Base-by-base conservation (phyloP, 768 basidiomycete species). In the Boletus subcaerulescens region DNA sequence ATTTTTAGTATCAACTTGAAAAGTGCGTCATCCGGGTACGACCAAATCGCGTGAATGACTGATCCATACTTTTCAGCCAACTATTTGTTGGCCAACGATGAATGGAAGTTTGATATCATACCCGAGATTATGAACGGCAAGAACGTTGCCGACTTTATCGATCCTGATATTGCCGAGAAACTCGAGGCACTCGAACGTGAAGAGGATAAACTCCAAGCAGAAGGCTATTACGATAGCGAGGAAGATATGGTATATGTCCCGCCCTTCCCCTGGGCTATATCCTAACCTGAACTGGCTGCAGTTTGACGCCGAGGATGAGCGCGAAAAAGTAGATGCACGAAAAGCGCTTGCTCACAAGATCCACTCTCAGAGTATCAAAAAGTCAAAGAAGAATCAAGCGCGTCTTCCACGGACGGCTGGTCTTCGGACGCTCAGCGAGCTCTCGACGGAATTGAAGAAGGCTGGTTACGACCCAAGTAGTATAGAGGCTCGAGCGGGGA, bases 91-190 rank as follows among this genome's bases (percentile, higher is more conserved):
- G 79, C 84, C 22, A 86, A 97, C 67, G 85, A 89, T 36, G 87
- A 91, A 42, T 99, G 97, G 97, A 99, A 97, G 77, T 78, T 84
- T 75, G 97, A 99, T 66, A 79, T 84, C 60, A 89, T 98, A n/a
- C 97, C 97, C n/a, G 97, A 99, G 71, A 91, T 99, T 66, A 86
- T 93, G 87, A 86, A 98, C 61, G 97, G 97, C 75, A 98, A 98
- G 82, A 99, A 99, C 75, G 75, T 98, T 49, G 96, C 95, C 22
- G 97, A 99, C 77, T 99, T 99, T 58, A 91, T 98, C 71, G 96
- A 98, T 72, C 89, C 93, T 20, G 97, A 99, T 66, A 98, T 99
- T 57, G 86, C 85, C 18, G 95, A 95, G 73, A 96, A 94, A 74
- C 86, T 99, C 45, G 96, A 98, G 66, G 96, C 93, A 13, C 84